Conservation (phyloP, 805 yeast species). For the Starmerella apis region DNA sequence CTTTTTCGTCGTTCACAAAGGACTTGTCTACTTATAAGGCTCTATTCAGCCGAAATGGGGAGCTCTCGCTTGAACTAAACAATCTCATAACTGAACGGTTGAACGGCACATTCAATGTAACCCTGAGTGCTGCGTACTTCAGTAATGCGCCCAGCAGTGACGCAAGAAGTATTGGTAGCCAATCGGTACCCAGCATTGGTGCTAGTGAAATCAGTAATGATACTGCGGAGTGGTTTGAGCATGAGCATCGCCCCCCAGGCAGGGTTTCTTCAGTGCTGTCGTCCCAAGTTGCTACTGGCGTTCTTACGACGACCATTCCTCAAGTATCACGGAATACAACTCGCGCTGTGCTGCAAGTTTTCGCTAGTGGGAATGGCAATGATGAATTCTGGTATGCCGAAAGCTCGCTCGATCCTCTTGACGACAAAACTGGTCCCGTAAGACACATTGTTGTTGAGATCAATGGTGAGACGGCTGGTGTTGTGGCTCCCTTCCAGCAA, state of each 20-base stretch:
- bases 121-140: conserved; percentile 45
- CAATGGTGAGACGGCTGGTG: conserved; percentile 48
- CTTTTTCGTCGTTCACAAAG: conserved; percentile 45
- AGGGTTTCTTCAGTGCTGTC: background rate
- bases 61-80: conserved; percentile 50
- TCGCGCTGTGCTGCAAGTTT: conserved; percentile 44
- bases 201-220: background rate
- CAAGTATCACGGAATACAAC: conserved; percentile 46
- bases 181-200: background rate
- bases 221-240: conserved; percentile 17
- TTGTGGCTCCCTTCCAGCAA: conserved; percentile 57
- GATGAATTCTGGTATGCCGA: conserved; percentile 74
- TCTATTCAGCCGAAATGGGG: conserved; percentile 38
- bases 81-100: conserved; percentile 43
- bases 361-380: conserved; percentile 60
- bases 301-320: conserved; percentile 17
- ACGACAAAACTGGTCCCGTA: conserved; percentile 17
- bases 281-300: conserved; percentile 7
- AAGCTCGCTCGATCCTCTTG: conserved; percentile 2
- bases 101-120: conserved; percentile 51
- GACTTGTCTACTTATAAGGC: conserved; percentile 51
- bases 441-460: conserved; percentile 53
- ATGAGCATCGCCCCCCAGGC: conserved; percentile 5
- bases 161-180: background rate
- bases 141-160: conserved; percentile 20